Conservation (phyloP, 1,284 basidiomycete species). For the Vanrija humicola region DNA sequence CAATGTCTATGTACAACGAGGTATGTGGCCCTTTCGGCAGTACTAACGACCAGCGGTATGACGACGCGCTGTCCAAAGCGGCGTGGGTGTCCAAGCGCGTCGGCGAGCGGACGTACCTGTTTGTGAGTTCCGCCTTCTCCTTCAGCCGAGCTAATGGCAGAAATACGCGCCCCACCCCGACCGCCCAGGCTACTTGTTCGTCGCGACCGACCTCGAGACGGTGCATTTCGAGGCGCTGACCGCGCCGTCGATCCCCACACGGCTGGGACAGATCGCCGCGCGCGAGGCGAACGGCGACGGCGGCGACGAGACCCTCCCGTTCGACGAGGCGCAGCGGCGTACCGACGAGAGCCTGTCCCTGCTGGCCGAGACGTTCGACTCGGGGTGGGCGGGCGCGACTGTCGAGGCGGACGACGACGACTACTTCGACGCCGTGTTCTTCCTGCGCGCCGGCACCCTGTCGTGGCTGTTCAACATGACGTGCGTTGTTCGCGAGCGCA, state of each 20-base stretch:
- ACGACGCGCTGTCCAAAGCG: slow-evolving; percentile 21
- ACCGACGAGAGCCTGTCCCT: slow-evolving; percentile 14
- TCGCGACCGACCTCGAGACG: slow-evolving; percentile 29
- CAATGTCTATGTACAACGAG: slow-evolving; percentile 19
- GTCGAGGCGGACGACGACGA: slow-evolving; percentile 24
- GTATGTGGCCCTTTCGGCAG: slow-evolving; percentile 3
- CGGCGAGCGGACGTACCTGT: slow-evolving; percentile 16
- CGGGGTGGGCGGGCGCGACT: slow-evolving; percentile 15
- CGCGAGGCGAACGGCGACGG: slow-evolving; percentile 1
- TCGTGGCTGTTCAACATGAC: slow-evolving; percentile 32
- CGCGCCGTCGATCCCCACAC: slow-evolving; percentile 19
- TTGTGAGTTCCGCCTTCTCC: slow-evolving; percentile 9
- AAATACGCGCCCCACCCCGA: slow-evolving; percentile 35
- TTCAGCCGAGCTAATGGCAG: slow-evolving; percentile 6
- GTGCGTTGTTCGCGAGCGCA: slow-evolving; percentile 3
- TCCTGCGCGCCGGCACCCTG: slow-evolving; percentile 7
- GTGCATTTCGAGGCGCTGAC: slow-evolving; percentile 29
- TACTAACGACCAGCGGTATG: slow-evolving; percentile 8
- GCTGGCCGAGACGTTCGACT: slow-evolving; percentile 18
- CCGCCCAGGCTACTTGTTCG: slow-evolving; percentile 30
- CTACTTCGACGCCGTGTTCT: slow-evolving; percentile 27
- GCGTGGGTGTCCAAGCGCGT: slow-evolving; percentile 29
- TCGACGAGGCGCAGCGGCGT: slow-evolving; percentile 13
- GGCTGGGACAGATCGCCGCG: slow-evolving; percentile 11
- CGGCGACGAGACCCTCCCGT: not conserved